These are phyloP conservation scores for Scheffersomyces insectosa DNA, from an alignment of 1,139 yeast genomes.

Conservation along the genomic window DNA sequence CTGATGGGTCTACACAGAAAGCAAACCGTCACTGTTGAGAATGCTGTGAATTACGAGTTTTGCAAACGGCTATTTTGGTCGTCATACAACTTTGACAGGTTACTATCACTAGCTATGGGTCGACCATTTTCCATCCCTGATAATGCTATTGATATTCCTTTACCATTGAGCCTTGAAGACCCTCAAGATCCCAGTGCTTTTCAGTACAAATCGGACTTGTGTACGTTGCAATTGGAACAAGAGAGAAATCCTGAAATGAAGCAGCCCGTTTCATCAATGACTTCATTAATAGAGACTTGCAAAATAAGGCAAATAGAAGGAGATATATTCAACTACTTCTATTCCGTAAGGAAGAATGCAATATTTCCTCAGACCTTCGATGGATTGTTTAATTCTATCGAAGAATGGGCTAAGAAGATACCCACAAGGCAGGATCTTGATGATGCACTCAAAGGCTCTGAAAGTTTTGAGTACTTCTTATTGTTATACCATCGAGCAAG, in stretches of 20 bases:
- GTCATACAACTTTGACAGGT: neutral
- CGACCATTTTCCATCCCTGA: neutral
- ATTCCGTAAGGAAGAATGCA: neutral
- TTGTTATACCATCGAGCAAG: neutral
- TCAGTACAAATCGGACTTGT: neutral
- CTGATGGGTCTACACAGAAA: neutral
- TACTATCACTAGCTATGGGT: neutral
- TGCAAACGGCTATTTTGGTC: slow-evolving; percentile 1
- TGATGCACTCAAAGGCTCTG: neutral
- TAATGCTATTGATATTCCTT: neutral
- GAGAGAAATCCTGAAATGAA: slow-evolving; percentile 1
- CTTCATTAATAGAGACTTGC: neutral
- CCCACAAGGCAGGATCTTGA: neutral
- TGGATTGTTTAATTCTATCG: neutral
- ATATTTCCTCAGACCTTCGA: neutral
- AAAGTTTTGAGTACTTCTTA: neutral
- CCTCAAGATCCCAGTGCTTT: neutral
- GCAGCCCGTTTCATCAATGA: neutral
- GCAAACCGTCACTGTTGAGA: neutral
- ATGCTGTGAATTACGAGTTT: neutral
- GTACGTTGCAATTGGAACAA: neutral
- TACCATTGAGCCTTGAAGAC: neutral
- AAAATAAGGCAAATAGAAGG: neutral
- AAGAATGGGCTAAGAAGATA: neutral
- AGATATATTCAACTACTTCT: neutral